Conservation (phyloP, 345 rosid species). For the Aurinia saxatilis region DNA sequence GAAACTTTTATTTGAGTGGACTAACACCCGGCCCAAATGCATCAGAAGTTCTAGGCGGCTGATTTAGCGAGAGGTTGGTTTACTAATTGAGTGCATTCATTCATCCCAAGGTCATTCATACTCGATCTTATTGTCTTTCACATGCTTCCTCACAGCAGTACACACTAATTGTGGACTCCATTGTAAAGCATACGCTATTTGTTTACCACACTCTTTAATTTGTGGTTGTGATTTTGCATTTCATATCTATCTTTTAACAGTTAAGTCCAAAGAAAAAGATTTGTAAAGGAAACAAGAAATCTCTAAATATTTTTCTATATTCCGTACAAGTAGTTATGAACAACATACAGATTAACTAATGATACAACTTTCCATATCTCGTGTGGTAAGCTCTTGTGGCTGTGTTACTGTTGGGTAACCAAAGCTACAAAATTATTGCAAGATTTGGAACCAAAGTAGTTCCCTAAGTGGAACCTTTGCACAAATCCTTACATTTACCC, state of each 20-base stretch:
- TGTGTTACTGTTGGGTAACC: slow-evolving; percentile 8
- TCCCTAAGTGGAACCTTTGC: slow-evolving; percentile 17
- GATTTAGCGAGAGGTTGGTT: too few species aligned
- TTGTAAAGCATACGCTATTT: slow-evolving; percentile 53
- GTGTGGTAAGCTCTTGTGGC: slow-evolving; percentile 16
- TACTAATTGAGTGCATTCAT: too few species aligned
- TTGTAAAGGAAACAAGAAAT: neutral
- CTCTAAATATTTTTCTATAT: neutral
- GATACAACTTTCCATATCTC: neutral
- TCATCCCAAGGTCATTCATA: too few species aligned
- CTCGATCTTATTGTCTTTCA: too few species aligned
- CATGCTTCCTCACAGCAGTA: slow-evolving; percentile 52
- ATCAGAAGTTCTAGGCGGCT: too few species aligned
- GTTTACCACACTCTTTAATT: slow-evolving; percentile 60
- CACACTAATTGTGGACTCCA: slow-evolving; percentile 45
- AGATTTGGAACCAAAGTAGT: slow-evolving; percentile 10
- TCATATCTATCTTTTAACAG: slow-evolving; percentile 39
- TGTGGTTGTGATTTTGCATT: slow-evolving; percentile 34
- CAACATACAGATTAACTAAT: slow-evolving; percentile 22
- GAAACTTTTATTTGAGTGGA: too few species aligned
- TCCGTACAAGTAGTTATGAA: slow-evolving; percentile 11
- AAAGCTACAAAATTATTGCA: slow-evolving; percentile 18
- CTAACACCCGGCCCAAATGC: too few species aligned
- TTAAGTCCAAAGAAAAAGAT: neutral
- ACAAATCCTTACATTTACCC: neutral